Evolutionary conservation across 306 rosid genomes (phyloP), one percentile per base, ranked within the genome.

Genomic region (Vicia sativa): DNA sequence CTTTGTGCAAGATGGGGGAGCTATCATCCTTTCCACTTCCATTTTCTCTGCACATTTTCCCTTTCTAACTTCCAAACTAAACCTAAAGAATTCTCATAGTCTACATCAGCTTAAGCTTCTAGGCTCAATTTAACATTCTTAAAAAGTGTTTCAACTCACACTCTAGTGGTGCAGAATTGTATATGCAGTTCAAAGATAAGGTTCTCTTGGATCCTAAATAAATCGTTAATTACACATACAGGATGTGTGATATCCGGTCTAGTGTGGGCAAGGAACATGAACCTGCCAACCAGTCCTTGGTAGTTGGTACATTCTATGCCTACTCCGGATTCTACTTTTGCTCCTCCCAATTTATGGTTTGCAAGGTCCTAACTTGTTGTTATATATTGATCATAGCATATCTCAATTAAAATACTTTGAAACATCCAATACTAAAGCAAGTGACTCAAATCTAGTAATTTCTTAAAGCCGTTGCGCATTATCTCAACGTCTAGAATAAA

Each of bases 381-480:
- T 14, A 2, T 2, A 35, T 35, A 38, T 53, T 26, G 23, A 25
- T 35, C 35, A 48, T 29, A 23, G 28, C 43, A 38, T 10, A 29
- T 71, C 52, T 39, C 65, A 39, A 65, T n/a, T 14, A 50, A n/a
- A 57, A 35, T 50, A 42, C 11, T 67, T 59, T 31, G 2, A 39
- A 29, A 61, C 19, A 5, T 14, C 23, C 9, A 13, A 52, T 8
- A 50, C 35, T 21, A 25, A 60, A 48, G 48, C 60, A 41, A 11
- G 38, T 31, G 11, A 52, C 29, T 61, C 14, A 75, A 60, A 28
- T 34, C 18, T 14, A 70, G 16, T 23, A 21, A 16, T 12, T 78
- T 9, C 3, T 37, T 44, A 21, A 74, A 56, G 45, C 15, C 28
- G 39, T 23, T 57, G 31, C 39, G 23, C 1, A 21, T 50, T 34